phyloP scores from a whole-genome alignment of 805 yeast species.

The Yarrowia divulgata region DNA sequence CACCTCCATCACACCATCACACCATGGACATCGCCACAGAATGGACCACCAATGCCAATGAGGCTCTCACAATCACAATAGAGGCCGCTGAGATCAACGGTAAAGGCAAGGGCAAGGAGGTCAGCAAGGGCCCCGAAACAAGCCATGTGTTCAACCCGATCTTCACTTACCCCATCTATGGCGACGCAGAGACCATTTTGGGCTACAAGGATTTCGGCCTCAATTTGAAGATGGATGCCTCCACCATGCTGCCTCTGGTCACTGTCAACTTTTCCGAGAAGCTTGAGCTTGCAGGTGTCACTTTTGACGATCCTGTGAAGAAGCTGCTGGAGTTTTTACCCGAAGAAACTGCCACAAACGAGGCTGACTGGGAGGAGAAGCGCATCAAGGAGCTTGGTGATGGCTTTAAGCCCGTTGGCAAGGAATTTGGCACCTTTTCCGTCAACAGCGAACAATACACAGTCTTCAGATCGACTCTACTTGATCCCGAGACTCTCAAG shows the following conservation, averaged over 20 bases:
- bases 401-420: slow-evolving; percentile 55
- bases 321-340: slow-evolving; percentile 69
- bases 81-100: slow-evolving; percentile 4
- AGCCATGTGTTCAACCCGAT: slow-evolving; percentile 63
- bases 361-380: slow-evolving; percentile 67
- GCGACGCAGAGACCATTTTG: slow-evolving; percentile 85
- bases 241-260: slow-evolving; percentile 75
- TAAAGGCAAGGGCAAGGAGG: slow-evolving; percentile 42
- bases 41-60: slow-evolving; percentile 80
- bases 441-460: slow-evolving; percentile 54
- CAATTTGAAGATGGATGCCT: slow-evolving; percentile 70
- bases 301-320: slow-evolving; percentile 65
- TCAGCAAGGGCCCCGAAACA: background rate
- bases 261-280: slow-evolving; percentile 64
- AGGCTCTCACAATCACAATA: slow-evolving; percentile 64
- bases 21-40: slow-evolving; percentile 55
- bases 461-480: slow-evolving; percentile 60
- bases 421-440: slow-evolving; percentile 3
- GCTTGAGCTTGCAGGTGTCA: slow-evolving; percentile 55
- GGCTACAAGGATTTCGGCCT: slow-evolving; percentile 79
- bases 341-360: slow-evolving; percentile 63
- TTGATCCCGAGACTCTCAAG: slow-evolving; percentile 55
- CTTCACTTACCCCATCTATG: slow-evolving; percentile 93
- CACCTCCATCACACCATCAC: background rate
- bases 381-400: slow-evolving; percentile 58